Percentiles rank a stretch among this genome's conserved stretches.
Conservation (phyloP, 129 eudicot genomes). For the Flaveria bidentis region DNA sequence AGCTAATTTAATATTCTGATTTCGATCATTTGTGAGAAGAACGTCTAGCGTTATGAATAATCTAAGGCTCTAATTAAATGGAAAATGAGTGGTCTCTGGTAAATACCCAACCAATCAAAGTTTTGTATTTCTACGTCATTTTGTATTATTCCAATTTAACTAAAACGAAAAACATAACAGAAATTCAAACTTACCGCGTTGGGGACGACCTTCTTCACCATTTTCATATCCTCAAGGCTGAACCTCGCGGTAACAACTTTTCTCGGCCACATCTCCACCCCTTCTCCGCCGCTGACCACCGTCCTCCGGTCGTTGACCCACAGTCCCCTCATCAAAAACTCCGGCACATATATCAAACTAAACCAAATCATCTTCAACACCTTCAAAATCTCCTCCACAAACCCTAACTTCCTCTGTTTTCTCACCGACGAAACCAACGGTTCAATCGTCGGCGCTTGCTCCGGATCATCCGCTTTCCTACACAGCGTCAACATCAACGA, state of each 20-base stretch:
- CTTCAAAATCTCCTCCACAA: slow-evolving; percentile 13
- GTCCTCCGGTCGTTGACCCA: slow-evolving; percentile 56
- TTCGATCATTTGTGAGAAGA: no score
- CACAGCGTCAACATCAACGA: slow-evolving; percentile 62
- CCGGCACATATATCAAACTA: slow-evolving; percentile 46
- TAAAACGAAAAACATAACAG: slow-evolving; percentile 8
- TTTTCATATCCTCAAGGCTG: slow-evolving; percentile 68
- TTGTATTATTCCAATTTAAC: background rate
- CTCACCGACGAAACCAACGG: slow-evolving; percentile 7
- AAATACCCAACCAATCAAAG: no score
- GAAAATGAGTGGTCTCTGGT: no score
- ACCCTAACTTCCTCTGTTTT: background rate
- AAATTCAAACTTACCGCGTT: slow-evolving; percentile 50
- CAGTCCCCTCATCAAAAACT: slow-evolving; percentile 45
- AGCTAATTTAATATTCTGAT: no score
- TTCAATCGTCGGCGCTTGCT: slow-evolving; percentile 40
- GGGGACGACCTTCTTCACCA: slow-evolving; percentile 52
- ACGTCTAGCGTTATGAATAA: no score
- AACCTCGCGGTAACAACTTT: slow-evolving; percentile 66
- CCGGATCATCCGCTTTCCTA: slow-evolving; percentile 43
- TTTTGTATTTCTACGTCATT: no score
- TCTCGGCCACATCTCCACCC: slow-evolving; percentile 95
- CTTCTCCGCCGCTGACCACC: slow-evolving; percentile 70
- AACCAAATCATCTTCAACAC: slow-evolving; percentile 46
- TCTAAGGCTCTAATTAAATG: no score